phyloP scores from a whole-genome alignment of 2,329 filamentous ascomycete species.

The Rutstroemia sp. region DNA sequence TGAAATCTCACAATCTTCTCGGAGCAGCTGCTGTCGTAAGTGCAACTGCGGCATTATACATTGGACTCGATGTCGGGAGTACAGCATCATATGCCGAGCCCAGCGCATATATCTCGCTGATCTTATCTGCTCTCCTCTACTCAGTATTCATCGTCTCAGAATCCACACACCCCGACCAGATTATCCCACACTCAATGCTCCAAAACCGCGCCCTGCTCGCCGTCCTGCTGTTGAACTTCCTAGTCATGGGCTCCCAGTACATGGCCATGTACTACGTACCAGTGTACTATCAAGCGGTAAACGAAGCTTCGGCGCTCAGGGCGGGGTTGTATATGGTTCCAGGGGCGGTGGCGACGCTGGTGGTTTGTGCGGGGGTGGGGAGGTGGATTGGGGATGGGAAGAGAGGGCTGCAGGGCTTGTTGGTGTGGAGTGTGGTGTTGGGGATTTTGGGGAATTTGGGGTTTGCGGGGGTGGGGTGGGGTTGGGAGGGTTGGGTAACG shows the following conservation, averaged over 20 bases:
- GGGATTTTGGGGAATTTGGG: neutral
- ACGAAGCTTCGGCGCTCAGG: neutral
- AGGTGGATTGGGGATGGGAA: neutral
- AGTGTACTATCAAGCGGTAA: neutral
- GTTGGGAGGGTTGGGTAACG: neutral
- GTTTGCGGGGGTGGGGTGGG: neutral
- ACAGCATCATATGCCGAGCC: neutral
- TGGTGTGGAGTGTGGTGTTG: neutral
- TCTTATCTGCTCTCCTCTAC: neutral
- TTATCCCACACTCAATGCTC: neutral
- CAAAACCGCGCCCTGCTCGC: neutral
- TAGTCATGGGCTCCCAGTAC: neutral
- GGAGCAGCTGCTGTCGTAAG: neutral
- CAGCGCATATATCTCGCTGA: neutral
- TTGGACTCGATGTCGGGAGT: neutral
- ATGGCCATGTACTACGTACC: neutral
- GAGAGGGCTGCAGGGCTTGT: neutral
- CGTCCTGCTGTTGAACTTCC: neutral
- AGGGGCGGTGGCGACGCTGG: neutral
- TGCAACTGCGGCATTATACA: neutral
- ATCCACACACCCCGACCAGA: neutral
- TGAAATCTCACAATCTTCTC: neutral
- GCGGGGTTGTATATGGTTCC: neutral
- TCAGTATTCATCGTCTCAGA: neutral
- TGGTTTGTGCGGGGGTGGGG: neutral